Percentiles rank a stretch among this genome's conserved stretches.
Evolutionary conservation across 768 basidiomycete genomes (phyloP).

Genomic region (Nevesoporus exiguus): DNA sequence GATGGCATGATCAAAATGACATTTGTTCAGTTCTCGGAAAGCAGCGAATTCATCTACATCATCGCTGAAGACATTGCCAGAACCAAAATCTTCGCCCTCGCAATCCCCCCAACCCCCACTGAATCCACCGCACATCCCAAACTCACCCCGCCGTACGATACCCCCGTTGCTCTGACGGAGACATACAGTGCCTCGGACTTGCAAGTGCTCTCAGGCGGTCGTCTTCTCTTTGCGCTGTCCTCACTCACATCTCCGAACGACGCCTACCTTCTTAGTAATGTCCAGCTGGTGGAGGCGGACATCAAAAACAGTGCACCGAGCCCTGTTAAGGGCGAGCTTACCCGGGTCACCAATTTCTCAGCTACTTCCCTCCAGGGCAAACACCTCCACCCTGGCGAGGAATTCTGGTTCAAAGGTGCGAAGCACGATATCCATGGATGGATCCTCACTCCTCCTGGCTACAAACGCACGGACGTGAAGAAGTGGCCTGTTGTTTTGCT

Average conservation of each 20-base stretch:
- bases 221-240: constrained; percentile 68
- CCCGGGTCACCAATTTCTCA: constrained; percentile 66
- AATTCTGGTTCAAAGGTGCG: constrained; percentile 90
- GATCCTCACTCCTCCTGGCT: constrained; percentile 78
- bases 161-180: constrained; percentile 58
- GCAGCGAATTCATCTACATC: constrained; percentile 65
- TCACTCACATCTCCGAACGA: constrained; percentile 81
- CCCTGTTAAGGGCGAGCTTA: constrained; percentile 33
- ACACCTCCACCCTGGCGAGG: constrained; percentile 59
- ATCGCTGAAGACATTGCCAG: constrained; percentile 77
- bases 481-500: constrained; percentile 79
- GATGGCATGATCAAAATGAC: background rate
- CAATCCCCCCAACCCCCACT: constrained; percentile 59
- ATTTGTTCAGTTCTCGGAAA: constrained; percentile 62
- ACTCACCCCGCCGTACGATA: constrained; percentile 39
- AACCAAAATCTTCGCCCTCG: constrained; percentile 68
- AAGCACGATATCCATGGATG: constrained; percentile 79
- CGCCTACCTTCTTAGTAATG: constrained; percentile 57
- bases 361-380: constrained; percentile 53
- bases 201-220: constrained; percentile 54
- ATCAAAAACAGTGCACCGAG: constrained; percentile 32
- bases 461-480: constrained; percentile 57
- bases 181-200: constrained; percentile 57
- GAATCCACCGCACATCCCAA: constrained; percentile 50
- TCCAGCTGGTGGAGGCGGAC: constrained; percentile 42